Evolutionary conservation across 441 rosid genomes (phyloP).

Genomic region (Cnidoscolus chayamansa): DNA sequence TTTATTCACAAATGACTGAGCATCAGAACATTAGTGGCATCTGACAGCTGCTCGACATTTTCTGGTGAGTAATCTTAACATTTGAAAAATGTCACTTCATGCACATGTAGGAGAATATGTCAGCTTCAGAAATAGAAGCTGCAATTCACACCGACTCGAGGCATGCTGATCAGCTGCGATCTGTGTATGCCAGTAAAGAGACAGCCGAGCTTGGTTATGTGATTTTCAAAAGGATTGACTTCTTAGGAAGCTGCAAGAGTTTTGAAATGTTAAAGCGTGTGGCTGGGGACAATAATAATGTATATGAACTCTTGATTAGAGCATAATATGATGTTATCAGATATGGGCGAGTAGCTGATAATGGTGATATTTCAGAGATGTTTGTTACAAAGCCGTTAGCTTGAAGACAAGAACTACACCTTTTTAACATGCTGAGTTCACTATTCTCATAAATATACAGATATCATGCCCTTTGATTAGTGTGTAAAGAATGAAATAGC

Average conservation of each 20-base stretch:
- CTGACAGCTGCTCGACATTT: constrained; percentile 1
- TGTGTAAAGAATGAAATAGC: constrained; percentile 6
- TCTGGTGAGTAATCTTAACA: background rate
- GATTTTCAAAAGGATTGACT: constrained; percentile 61
- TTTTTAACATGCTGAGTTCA: background rate
- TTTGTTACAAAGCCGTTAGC: background rate
- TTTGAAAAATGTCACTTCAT: background rate
- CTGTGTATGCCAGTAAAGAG: constrained; percentile 56
- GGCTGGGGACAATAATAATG: constrained; percentile 68
- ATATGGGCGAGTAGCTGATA: background rate
- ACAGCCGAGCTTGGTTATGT: constrained; percentile 40
- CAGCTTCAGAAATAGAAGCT: constrained; percentile 57
- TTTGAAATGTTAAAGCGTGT: constrained; percentile 87
- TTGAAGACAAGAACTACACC: background rate
- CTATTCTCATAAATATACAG: background rate
- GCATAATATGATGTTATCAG: constrained; percentile 39
- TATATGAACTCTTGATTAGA: constrained; percentile 78
- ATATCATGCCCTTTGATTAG: background rate
- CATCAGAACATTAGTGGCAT: background rate
- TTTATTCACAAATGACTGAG: background rate
- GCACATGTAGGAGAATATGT: constrained; percentile 63
- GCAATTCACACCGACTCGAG: constrained; percentile 91
- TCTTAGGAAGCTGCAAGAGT: constrained; percentile 72
- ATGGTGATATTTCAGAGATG: background rate
- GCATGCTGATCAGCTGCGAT: constrained; percentile 76